These are phyloP conservation scores for Colletotrichum eremochloae DNA, from an alignment of 2,329 filamentous ascomycete species.

Conservation along the genomic window DNA sequence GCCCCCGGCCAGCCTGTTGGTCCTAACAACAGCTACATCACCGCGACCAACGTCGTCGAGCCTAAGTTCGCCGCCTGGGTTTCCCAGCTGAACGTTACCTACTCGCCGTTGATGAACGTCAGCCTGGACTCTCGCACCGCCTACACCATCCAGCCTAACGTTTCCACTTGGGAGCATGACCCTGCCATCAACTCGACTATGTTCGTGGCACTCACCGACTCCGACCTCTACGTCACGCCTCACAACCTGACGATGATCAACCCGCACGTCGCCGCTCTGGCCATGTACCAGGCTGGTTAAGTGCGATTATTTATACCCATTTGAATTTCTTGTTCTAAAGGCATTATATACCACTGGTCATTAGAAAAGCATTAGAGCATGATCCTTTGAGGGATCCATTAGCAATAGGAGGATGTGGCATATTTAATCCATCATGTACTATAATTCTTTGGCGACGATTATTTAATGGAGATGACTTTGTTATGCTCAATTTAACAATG, in stretches of 20 bases:
- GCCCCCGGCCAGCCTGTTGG: constrained; percentile 75
- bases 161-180: constrained; percentile 75
- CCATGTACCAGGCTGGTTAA: constrained; percentile 84
- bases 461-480: neutral
- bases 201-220: constrained; percentile 82
- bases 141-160: constrained; percentile 80
- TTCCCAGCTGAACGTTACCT: constrained; percentile 81
- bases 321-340: neutral
- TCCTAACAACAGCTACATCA: constrained; percentile 87
- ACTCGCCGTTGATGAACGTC: constrained; percentile 69
- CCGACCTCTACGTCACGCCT: constrained; percentile 76
- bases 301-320: neutral
- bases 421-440: neutral
- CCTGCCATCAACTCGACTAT: constrained; percentile 82
- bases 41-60: constrained; percentile 67
- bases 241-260: constrained; percentile 83
- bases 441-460: neutral
- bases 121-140: constrained; percentile 64
- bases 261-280: constrained; percentile 80
- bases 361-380: neutral
- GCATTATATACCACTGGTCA: neutral
- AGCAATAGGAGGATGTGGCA: neutral
- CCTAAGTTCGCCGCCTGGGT: constrained; percentile 83
- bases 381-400: neutral
- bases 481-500: accelerated